Conservation (phyloP, 371 early-diverging fungal genomes). For the Rhizopus microsporus region DNA sequence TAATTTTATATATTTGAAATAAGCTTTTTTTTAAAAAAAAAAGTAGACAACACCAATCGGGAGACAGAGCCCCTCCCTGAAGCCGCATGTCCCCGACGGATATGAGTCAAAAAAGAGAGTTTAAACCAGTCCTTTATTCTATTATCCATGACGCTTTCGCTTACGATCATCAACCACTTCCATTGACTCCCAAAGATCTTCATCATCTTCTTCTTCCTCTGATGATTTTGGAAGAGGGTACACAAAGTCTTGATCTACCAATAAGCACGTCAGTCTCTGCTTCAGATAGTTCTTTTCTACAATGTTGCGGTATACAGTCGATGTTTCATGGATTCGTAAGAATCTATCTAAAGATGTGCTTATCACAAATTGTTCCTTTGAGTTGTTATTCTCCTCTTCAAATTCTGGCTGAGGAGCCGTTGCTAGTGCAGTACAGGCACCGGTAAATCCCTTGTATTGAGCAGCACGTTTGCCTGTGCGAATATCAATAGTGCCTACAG, state of each 20-base stretch:
- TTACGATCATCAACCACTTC: constrained; percentile 24
- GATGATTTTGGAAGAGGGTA: constrained; percentile 37
- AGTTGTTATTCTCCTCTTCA: constrained; percentile 8
- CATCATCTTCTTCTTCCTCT: constrained; percentile 39
- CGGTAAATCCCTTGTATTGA: constrained; percentile 70
- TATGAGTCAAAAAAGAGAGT: too few relatives aligned
- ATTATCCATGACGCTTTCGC: constrained; percentile 15
- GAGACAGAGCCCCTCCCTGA: too few relatives aligned
- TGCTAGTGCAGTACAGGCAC: constrained; percentile 65
- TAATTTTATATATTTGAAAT: too few relatives aligned
- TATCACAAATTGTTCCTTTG: constrained; percentile 35
- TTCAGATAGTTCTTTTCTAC: constrained; percentile 78
- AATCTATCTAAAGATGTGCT: constrained; percentile 80
- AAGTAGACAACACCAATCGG: too few relatives aligned
- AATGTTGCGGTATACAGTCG: constrained; percentile 55
- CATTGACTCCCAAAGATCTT: constrained; percentile 56
- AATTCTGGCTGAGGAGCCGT: constrained; percentile 34
- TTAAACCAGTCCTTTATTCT: not conserved
- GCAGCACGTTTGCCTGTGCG: constrained; percentile 56
- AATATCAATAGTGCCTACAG: constrained; percentile 67
- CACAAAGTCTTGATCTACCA: constrained; percentile 62
- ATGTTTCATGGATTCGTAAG: constrained; percentile 74
- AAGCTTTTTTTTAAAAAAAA: too few relatives aligned
- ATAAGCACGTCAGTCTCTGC: constrained; percentile 71
- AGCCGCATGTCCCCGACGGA: too few relatives aligned